A percentile compares a stretch with the other conserved stretches of the same genome.
phyloP scores from a whole-genome alignment of 192 early-diverging fungal species.

The Rhizoclosmatium globosum region DNA sequence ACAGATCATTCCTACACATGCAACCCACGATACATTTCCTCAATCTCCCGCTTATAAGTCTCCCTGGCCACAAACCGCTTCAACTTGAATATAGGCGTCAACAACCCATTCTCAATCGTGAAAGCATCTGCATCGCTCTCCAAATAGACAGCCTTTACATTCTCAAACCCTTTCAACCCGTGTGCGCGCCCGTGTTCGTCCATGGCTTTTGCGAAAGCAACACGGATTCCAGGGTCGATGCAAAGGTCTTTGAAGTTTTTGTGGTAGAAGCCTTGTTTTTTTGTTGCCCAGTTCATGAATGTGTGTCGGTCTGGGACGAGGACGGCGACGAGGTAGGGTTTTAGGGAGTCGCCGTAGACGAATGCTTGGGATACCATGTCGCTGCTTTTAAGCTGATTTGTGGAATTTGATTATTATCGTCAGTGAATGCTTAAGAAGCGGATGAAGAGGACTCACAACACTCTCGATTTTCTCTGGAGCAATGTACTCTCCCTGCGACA shows the following conservation, averaged over 20 bases:
- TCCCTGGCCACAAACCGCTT: conserved; percentile 52
- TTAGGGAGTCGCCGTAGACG: conserved; percentile 93
- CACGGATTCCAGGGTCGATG: conserved; percentile 56
- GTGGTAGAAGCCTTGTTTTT: conserved; percentile 12
- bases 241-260: conserved; percentile 59
- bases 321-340: conserved; percentile 82
- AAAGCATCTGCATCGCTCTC: conserved; percentile 64
- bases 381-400: background rate
- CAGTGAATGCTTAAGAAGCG: no score
- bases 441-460: background rate
- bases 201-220: conserved; percentile 66
- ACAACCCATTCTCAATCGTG: conserved; percentile 71
- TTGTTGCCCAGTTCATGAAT: conserved; percentile 72
- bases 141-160: conserved; percentile 77
- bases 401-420: conserved; percentile 73
- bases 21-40: conserved; percentile 53
- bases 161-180: conserved; percentile 92
- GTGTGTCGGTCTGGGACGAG: conserved; percentile 72
- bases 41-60: conserved; percentile 49
- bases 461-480: conserved; percentile 64
- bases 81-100: conserved; percentile 82
- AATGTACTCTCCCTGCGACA: conserved; percentile 71
- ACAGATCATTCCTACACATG: background rate
- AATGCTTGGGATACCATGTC: conserved; percentile 84
- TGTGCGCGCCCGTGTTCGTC: conserved; percentile 67